Evolutionary conservation across 306 rosid species (phyloP).

Genomic region (Ammopiptanthus mongolicus): DNA sequence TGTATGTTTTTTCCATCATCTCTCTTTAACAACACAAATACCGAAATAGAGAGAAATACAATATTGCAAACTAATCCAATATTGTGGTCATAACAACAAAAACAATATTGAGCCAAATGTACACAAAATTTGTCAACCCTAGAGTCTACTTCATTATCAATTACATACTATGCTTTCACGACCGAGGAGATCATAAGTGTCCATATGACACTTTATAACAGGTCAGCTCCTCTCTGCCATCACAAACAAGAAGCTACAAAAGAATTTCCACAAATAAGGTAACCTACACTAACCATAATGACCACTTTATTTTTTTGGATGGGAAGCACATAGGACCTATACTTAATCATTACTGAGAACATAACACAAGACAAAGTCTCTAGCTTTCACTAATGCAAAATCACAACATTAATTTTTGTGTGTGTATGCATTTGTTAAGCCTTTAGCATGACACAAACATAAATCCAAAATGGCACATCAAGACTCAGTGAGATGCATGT

Average conservation of each 20-base stretch:
- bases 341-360: background rate
- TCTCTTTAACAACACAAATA: background rate
- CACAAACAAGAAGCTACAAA: background rate
- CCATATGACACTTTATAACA: background rate
- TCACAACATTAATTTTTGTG: background rate
- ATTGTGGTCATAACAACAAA: background rate
- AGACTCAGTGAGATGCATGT: background rate
- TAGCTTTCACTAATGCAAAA: background rate
- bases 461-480: background rate
- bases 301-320: background rate
- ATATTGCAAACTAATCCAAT: no score
- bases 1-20: background rate
- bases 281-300: background rate
- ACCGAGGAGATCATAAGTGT: background rate
- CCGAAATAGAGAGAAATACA: no score
- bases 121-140: background rate
- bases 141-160: background rate
- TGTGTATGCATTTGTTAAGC: background rate
- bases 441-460: background rate
- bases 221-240: background rate
- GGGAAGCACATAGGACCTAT: background rate
- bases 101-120: background rate
- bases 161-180: background rate
- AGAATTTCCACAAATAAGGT: background rate
- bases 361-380: background rate